Base-by-base conservation (phyloP, 1,139 yeast species). In the Entelexis paramagnoliae region DNA sequence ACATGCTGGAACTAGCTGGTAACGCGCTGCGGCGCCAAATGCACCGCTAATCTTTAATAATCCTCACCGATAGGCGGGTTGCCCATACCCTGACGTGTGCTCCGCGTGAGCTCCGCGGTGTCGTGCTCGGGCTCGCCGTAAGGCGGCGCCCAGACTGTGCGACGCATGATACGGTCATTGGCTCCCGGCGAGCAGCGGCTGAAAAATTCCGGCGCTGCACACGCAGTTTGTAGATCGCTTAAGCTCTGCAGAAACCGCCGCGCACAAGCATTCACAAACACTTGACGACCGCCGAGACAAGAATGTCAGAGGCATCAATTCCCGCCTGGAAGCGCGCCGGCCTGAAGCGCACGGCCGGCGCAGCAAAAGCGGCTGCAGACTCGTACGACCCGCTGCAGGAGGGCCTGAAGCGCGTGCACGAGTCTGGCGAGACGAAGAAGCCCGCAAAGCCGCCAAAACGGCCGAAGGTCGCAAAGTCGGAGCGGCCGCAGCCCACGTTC, bases 281-380 rank as follows among this genome's bases (percentile, higher is more conserved):
- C 36, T 22, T 4, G 14, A 9, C 11, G 4, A 14, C 14, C 16
- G 32, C 34, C 16, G 9, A 6, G 17, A 6, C n/a, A 9, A 3
- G 4, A 2, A 56, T 52, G 56, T 39, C 54, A 2, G 59, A 56
- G n/a, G 48, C 49, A 13, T 19, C 51, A 46, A 71, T 83, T 36
- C 96, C 97, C 41, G 96, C 96, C 1, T 88, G 97, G 97, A 87
- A 88, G 66, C 75, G 81, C 63, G 76, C 85, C 29, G 95, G 95
- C 36, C 75, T 87, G 38, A 76, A 78, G 60, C 81, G 81, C 50
- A 9, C 38, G 14, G 38, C 30, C 10, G 35, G 30, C 71, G 47
- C 49, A 17, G 39, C 56, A 30, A 48, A 55, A 2, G 51, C 53
- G 4, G 38, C 55, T 17, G 46, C 49, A 11, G 55, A 49, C 11